Evolutionary conservation across 2,329 filamentous ascomycete species (phyloP).

Genomic region (Boeremia lycopersici): DNA sequence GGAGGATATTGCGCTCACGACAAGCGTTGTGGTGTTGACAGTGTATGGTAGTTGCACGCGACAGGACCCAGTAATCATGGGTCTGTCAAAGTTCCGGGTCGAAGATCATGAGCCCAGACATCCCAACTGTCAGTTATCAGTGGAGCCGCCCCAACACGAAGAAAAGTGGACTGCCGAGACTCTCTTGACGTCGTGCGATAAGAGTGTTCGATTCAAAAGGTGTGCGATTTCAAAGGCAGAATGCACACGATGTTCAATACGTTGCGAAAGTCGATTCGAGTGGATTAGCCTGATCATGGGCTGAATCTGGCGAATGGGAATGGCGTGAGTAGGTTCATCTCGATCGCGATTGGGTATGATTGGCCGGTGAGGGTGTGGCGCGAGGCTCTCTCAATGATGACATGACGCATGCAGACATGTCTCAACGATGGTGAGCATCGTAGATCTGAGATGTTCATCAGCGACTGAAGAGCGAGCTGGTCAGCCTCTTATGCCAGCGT

Average conservation of each 20-base stretch:
- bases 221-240: not conserved
- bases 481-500: constrained; percentile 20
- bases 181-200: constrained; percentile 14
- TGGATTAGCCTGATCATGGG: constrained; percentile 6
- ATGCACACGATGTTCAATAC: not conserved
- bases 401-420: not conserved
- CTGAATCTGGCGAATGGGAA: constrained; percentile 2
- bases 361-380: not conserved
- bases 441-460: not conserved
- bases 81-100: constrained; percentile 4
- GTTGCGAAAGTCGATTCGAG: not conserved
- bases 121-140: constrained; percentile 16
- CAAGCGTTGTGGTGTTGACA: constrained; percentile 6
- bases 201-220: not conserved
- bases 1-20: not conserved
- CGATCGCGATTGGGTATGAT: constrained; percentile 5
- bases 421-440: constrained; percentile 1
- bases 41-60: constrained; percentile 15
- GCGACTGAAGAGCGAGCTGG: constrained; percentile 10
- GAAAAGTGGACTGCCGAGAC: constrained; percentile 14
- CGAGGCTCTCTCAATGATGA: not conserved
- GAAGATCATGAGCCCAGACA: constrained; percentile 12
- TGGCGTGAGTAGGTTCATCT: constrained; percentile 1
- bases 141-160: constrained; percentile 11
- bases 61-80: constrained; percentile 7